Evolutionary conservation across 2,329 filamentous ascomycete genomes (phyloP).

Genomic region (Lasiodiplodia gonubiensis): DNA sequence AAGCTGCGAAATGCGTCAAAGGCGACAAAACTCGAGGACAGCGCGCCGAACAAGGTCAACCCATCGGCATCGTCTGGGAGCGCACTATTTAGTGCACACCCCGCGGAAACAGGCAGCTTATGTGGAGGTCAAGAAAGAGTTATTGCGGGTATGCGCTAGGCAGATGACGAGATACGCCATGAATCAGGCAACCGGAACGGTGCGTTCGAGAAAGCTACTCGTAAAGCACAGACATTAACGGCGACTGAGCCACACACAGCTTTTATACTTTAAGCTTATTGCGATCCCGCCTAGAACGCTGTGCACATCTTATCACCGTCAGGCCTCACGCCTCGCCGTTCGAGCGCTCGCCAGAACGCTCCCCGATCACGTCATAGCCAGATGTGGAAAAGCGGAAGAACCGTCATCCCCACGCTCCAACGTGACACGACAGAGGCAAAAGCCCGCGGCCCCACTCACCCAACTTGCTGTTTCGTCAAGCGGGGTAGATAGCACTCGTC

Average conservation of each 20-base stretch:
- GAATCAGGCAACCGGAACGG: neutral
- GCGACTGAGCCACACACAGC: neutral
- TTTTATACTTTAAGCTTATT: neutral
- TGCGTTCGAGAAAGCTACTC: neutral
- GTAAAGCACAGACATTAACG: neutral
- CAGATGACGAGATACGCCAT: too few relatives aligned
- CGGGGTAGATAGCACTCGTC: slow-evolving; percentile 3
- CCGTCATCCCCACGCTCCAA: neutral
- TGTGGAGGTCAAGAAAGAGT: neutral
- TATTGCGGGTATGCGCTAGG: too few relatives aligned
- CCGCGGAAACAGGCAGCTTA: too few relatives aligned
- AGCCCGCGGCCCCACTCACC: neutral
- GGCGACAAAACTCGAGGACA: too few relatives aligned
- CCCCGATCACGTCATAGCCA: slow-evolving; percentile 6
- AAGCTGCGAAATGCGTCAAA: too few relatives aligned
- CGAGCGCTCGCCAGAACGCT: neutral
- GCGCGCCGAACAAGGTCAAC: too few relatives aligned
- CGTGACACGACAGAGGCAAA: neutral
- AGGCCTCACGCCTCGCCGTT: neutral
- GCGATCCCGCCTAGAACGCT: neutral
- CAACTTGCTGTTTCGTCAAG: neutral
- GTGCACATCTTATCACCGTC: neutral
- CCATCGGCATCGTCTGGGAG: too few relatives aligned
- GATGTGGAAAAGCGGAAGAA: neutral
- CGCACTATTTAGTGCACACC: too few relatives aligned